Evolutionary conservation across 305 asterid genomes (phyloP), one percentile per base, ranked within the genome.

Genomic region (Stenogyne calaminthoides): DNA sequence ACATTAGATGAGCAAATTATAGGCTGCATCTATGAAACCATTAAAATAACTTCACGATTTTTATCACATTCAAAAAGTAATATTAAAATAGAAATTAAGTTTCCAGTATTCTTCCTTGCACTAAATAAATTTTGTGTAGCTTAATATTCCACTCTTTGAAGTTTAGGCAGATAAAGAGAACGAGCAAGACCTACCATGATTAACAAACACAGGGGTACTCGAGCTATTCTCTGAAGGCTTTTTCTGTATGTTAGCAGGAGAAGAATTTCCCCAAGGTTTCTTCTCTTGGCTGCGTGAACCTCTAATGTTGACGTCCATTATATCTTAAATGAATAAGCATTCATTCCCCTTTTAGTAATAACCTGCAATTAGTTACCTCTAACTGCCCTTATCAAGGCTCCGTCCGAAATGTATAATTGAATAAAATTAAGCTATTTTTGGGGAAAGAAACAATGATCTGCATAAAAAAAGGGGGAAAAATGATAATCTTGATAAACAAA

Each of bases 171-270:
- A 57, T 37, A 47, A 61, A 9, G 37, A 39, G 39, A 62, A 72
- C 7, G 58, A 74, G 75, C 70, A 76, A 59, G 54, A 65, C 85
- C 63, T 77, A 89, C 98, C 98, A n/a, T 90, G 91, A 83, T 92
- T 90, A 74, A 89, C 80, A 64, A 87, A 92, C 49, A 65, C 86
- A 18, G 90, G 77, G 77, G 80, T 63, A 61, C 67, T 82, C 29
- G 83, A 39, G 56, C 65, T 79, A 65, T 77, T 84, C 63, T 87
- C 98, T 19, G 80, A 57, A 9, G 91, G 81, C 73, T 27, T 86
- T 85, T 82, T 87, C 29, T 77, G 81, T 65, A 80, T 77, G 16
- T 73, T 77, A 39, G 77, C 49, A 27, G 87, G 80, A 44, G 76
- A 52, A 56, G 80, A 67, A 42, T 83, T 87, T 78, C 82, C 92